Evolutionary conservation across 345 rosid species (phyloP).

Genomic region (Draba incana): DNA sequence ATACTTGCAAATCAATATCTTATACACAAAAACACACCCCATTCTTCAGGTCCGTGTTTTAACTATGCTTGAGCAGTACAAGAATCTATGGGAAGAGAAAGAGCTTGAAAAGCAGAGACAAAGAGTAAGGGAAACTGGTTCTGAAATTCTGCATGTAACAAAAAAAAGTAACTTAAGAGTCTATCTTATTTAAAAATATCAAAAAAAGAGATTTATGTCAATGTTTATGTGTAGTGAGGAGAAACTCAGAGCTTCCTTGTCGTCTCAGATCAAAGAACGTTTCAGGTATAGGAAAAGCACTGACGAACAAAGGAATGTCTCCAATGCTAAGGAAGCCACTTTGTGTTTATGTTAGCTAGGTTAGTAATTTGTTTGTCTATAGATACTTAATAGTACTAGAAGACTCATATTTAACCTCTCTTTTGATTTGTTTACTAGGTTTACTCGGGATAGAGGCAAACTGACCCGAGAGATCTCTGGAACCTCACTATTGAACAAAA

Average conservation of each 20-base stretch:
- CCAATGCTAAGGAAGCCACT: conserved; percentile 55
- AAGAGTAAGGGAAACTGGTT: conserved; percentile 46
- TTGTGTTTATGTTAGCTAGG: neutral
- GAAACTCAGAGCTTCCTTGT: conserved; percentile 57
- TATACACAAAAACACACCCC: neutral
- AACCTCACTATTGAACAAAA: too few species aligned
- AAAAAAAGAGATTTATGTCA: neutral
- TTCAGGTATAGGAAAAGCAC: conserved; percentile 38
- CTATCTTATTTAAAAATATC: neutral
- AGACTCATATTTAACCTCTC: too few species aligned
- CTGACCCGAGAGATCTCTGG: too few species aligned
- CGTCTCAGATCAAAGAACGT: conserved; percentile 46
- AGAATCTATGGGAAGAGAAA: conserved; percentile 53
- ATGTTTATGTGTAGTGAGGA: conserved; percentile 50
- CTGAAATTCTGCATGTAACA: conserved; percentile 24
- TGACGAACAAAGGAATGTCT: conserved; percentile 35
- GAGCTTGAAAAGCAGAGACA: conserved; percentile 64
- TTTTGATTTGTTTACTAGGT: too few species aligned
- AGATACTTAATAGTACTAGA: too few species aligned
- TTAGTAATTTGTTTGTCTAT: too few species aligned
- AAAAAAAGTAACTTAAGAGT: conserved; percentile 1
- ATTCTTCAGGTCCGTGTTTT: conserved; percentile 54
- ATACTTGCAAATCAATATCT: neutral
- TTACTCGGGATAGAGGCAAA: too few species aligned
- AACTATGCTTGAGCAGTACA: conserved; percentile 60